Percentiles rank a stretch among this genome's conserved stretches.
Conservation (phyloP, 2,329 filamentous ascomycete species). For the Claviceps capensis region DNA sequence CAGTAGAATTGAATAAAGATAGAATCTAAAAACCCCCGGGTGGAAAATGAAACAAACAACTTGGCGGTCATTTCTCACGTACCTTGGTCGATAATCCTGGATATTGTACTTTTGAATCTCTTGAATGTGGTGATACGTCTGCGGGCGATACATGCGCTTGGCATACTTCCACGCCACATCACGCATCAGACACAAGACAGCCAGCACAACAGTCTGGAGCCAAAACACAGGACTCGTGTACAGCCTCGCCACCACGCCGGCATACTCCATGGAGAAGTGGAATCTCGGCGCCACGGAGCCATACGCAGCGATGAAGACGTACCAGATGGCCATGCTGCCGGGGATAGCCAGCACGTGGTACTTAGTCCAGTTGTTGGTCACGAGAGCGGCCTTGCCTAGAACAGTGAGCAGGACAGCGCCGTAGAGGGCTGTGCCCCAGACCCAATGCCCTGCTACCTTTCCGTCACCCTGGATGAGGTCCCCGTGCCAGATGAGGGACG, state of each 20-base stretch:
- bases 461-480: conserved; percentile 72
- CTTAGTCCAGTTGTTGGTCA: conserved; percentile 98
- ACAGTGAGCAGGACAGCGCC: conserved; percentile 88
- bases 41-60: too few species aligned
- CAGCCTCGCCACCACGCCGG: conserved; percentile 67
- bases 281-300: conserved; percentile 73
- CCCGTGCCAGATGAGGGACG: conserved; percentile 65
- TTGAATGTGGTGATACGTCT: conserved; percentile 95
- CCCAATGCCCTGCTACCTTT: conserved; percentile 81
- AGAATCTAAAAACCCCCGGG: too few species aligned
- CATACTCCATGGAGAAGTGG: conserved; percentile 69
- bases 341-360: conserved; percentile 94
- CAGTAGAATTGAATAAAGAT: too few species aligned
- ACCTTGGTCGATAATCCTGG: conserved; percentile 94
- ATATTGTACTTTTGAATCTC: conserved; percentile 99
- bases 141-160: conserved; percentile 92
- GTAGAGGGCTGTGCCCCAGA: conserved; percentile 93
- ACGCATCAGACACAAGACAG: conserved; percentile 67
- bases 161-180: conserved; percentile 96
- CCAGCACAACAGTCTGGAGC: conserved; percentile 72
- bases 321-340: conserved; percentile 83
- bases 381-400: conserved; percentile 82
- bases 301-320: conserved; percentile 79
- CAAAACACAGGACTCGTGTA: conserved; percentile 80
- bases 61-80: conserved; percentile 16